These are phyloP conservation scores for Candida taoyuanica DNA, from an alignment of 805 yeast genomes.

Conservation along the genomic window DNA sequence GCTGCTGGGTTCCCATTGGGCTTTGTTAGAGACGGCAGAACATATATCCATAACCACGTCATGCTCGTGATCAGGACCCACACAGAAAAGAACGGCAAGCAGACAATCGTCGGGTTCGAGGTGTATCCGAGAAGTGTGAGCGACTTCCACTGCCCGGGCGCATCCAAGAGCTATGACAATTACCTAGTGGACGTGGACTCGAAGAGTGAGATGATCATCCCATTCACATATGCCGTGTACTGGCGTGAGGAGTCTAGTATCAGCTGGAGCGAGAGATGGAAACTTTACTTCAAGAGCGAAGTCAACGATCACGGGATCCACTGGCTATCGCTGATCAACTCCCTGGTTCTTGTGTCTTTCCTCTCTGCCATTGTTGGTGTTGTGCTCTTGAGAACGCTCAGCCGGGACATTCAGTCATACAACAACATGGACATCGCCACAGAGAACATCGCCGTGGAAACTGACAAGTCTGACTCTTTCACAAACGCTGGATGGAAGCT, in stretches of 20 bases:
- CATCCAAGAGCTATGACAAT: constrained; percentile 53
- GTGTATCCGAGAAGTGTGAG: constrained; percentile 80
- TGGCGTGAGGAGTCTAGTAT: constrained; percentile 79
- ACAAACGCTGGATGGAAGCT: constrained; percentile 47
- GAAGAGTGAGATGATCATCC: constrained; percentile 43
- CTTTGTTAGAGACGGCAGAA: constrained; percentile 51
- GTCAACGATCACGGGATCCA: constrained; percentile 51
- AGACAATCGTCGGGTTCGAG: constrained; percentile 82
- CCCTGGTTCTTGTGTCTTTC: constrained; percentile 58
- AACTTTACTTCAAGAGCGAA: constrained; percentile 57
- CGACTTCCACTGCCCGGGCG: constrained; percentile 69
- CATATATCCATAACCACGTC: constrained; percentile 72
- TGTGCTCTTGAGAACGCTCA: constrained; percentile 53
- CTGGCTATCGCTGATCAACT: constrained; percentile 73
- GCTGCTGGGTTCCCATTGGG: constrained; percentile 88
- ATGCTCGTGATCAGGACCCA: constrained; percentile 77
- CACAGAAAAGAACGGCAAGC: constrained; percentile 37
- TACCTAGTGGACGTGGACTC: constrained; percentile 45
- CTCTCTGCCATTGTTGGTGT: constrained; percentile 62
- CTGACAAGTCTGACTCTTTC: constrained; percentile 26
- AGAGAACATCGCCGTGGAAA: constrained; percentile 23
- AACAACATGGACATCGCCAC: constrained; percentile 26
- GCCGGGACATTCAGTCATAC: constrained; percentile 41
- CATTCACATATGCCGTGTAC: constrained; percentile 80
- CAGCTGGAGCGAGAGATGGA: constrained; percentile 69